phyloP scores from a whole-genome alignment of 1,139 yeast genomes.

The Zhuliangozyma blackwelliae region DNA sequence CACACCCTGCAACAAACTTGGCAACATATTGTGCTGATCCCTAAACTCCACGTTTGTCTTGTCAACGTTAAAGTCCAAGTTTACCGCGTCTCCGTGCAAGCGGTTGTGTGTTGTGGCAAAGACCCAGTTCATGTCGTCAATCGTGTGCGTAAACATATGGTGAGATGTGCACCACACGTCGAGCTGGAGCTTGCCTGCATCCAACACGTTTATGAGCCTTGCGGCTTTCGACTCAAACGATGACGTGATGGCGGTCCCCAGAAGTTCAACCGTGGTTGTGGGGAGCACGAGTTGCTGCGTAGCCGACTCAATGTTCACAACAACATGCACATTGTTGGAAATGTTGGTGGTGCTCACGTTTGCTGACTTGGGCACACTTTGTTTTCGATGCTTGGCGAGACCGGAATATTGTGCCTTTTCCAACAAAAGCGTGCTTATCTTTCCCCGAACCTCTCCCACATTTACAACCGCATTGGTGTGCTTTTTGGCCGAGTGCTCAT shows the following conservation, averaged over 20 bases:
- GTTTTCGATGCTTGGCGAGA: too few species aligned
- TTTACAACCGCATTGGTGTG: slow-evolving; percentile 16
- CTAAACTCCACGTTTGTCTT: slow-evolving; percentile 5
- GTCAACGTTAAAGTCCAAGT: slow-evolving; percentile 6
- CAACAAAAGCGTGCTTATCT: slow-evolving; percentile 17
- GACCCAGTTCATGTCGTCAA: slow-evolving; percentile 4
- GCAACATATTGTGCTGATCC: slow-evolving; percentile 8
- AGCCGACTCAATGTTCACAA: slow-evolving; percentile 4
- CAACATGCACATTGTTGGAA: background rate
- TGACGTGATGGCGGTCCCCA: slow-evolving; percentile 4
- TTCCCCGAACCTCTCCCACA: slow-evolving; percentile 20
- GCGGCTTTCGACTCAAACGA: slow-evolving; percentile 1
- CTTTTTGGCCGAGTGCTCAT: slow-evolving; percentile 7
- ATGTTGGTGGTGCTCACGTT: too few species aligned
- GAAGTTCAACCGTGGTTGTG: slow-evolving; percentile 7
- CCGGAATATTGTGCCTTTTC: slow-evolving; percentile 6
- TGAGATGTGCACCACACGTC: slow-evolving; percentile 7
- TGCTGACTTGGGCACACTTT: too few species aligned
- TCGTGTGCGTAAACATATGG: slow-evolving; percentile 3
- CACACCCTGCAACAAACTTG: slow-evolving; percentile 7
- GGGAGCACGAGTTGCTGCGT: slow-evolving; percentile 12
- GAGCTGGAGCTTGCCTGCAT: slow-evolving; percentile 2
- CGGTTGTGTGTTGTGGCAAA: slow-evolving; percentile 2
- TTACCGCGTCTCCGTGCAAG: slow-evolving; percentile 3
- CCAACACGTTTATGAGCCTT: slow-evolving; percentile 3